Evolutionary conservation across 305 asterid genomes (phyloP).

Genomic region (Fraxinus albicans): DNA sequence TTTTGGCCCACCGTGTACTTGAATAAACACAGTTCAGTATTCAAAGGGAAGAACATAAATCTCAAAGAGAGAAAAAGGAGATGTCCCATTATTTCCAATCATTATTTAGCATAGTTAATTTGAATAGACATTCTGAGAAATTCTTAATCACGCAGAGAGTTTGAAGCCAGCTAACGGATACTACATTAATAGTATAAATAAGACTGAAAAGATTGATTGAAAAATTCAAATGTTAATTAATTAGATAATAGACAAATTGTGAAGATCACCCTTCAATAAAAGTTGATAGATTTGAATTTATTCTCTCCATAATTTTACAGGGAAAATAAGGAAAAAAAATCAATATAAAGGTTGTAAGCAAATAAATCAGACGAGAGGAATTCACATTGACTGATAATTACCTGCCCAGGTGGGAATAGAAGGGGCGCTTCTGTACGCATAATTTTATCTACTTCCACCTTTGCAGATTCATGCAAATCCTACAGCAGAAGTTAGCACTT

Average conservation of each 20-base stretch:
- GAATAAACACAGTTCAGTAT: not conserved
- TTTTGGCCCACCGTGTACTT: not conserved
- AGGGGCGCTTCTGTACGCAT: slow-evolving; percentile 91
- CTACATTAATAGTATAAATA: not conserved
- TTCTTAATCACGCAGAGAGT: not conserved
- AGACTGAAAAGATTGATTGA: not conserved
- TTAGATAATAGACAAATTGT: not conserved
- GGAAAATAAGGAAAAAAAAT: not conserved
- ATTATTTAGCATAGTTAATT: not conserved
- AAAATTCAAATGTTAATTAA: not conserved
- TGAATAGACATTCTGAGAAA: not conserved
- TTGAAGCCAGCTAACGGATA: not conserved
- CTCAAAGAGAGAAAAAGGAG: not conserved
- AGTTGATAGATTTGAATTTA: not conserved
- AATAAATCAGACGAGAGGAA: slow-evolving; percentile 1
- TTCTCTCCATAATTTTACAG: not conserved
- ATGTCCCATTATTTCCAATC: not conserved
- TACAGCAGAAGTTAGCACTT: slow-evolving; percentile 21
- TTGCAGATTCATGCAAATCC: slow-evolving; percentile 71
- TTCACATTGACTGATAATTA: slow-evolving; percentile 29
- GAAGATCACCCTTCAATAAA: not conserved
- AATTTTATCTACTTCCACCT: slow-evolving; percentile 68
- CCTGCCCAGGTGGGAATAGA: slow-evolving; percentile 91
- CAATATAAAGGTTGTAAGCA: not conserved
- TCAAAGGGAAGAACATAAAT: not conserved